A percentile compares a stretch with the other conserved stretches of the same genome.
These are phyloP conservation scores for Tremellales sp. DNA, from an alignment of 1,284 basidiomycete genomes.

Conservation along the genomic window DNA sequence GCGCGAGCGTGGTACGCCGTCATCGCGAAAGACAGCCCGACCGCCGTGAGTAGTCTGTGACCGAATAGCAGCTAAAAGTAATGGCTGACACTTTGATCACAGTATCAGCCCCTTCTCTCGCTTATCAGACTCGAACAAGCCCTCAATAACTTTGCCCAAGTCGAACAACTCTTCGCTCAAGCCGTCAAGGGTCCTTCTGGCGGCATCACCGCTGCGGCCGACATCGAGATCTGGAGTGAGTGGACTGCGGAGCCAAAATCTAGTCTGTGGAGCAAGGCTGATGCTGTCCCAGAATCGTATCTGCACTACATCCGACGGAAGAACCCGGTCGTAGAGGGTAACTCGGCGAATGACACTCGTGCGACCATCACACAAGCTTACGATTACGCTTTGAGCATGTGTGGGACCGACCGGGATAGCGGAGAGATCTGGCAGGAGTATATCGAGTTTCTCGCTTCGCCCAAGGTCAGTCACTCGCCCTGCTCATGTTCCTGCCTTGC, in stretches of 20 bases:
- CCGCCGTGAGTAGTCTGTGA: constrained; percentile 29
- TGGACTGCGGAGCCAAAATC: constrained; percentile 2
- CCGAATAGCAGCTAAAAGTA: background rate
- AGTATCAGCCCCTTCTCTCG: constrained; percentile 41
- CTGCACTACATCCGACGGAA: constrained; percentile 49
- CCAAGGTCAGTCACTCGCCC: constrained; percentile 57
- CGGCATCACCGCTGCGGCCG: constrained; percentile 42
- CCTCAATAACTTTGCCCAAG: constrained; percentile 43
- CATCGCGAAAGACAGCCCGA: constrained; percentile 40
- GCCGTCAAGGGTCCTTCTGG: constrained; percentile 40
- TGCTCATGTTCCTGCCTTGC: background rate
- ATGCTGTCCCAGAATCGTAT: constrained; percentile 43
- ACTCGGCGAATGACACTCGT: constrained; percentile 54
- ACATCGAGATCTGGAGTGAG: constrained; percentile 49
- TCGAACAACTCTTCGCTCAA: constrained; percentile 43
- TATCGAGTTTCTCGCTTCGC: constrained; percentile 76
- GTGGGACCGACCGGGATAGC: constrained; percentile 65
- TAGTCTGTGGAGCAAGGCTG: constrained; percentile 1
- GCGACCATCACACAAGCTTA: constrained; percentile 81
- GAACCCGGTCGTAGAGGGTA: constrained; percentile 40
- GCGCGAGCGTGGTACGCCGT: constrained; percentile 45
- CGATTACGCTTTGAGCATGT: constrained; percentile 85
- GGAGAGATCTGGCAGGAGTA: constrained; percentile 60
- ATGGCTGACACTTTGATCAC: too few species aligned
- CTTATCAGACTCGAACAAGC: constrained; percentile 48